Base-by-base conservation (phyloP, 345 rosid species). In the Punica granatum region DNA sequence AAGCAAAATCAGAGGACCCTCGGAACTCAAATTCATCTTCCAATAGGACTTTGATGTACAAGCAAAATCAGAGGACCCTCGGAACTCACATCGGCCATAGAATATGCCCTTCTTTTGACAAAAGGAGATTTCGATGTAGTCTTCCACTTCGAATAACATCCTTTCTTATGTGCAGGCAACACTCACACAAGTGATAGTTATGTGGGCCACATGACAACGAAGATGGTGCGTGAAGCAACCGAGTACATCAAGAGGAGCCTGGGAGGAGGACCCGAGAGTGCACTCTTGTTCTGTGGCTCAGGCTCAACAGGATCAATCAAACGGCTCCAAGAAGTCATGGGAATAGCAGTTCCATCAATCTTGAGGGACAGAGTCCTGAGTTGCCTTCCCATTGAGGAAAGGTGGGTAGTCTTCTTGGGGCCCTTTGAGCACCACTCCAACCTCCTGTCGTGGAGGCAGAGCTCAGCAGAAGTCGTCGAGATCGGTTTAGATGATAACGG, bases 401-500 rank as follows among this genome's bases (percentile, higher is more conserved):
- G 87, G 49, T 83, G 87, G 92, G 74, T 84, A 0, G 92, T 85
- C 8, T 83, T 87, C 42, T 67, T 85, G 0, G 89, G 89, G 3
- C 89, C 92, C 0, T 78, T 81, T 10, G 92, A 87, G 77, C 92
- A 87, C 72, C 92, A 87, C 65, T 87, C 89, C 0, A 84, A 87
- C 60, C 62, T 87, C 30, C 83, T 87, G 39, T 82, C 92, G 0
- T 87, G 92, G 92, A 60, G 92, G 42, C 87, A 87, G 63, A 83
- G 89, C 72, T 65, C 83, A 1, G 89, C 85, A 2, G 76, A 84
- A 69, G 92, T 87, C 1, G 56, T 87, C 0, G 86, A 87, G 76
- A 81, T 87, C 42, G 82, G 81, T 11, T 34, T 83, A 15, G 79
- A 83, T 42, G 67, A 46, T 0, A 30, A 76, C 59, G 92, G 85